Conservation (phyloP, 495 filamentous ascomycete species). For the Tetracladium setigerum region DNA sequence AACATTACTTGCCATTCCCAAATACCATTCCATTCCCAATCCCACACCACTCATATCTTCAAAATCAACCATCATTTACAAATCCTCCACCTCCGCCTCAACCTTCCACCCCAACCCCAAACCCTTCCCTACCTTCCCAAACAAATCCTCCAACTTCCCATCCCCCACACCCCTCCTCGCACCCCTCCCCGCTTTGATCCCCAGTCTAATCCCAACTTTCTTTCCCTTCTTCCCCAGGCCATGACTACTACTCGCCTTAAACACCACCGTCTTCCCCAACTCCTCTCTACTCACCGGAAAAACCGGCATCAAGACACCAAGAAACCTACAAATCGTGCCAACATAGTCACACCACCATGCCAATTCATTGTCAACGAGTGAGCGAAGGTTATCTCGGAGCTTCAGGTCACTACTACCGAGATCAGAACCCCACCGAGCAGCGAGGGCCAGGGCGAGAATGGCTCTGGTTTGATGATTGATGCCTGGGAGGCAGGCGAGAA, state of each 20-base stretch:
- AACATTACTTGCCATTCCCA: no score
- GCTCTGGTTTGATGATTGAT: constrained; percentile 65
- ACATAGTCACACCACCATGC: constrained; percentile 24
- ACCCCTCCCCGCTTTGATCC: background rate
- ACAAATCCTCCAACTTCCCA: constrained; percentile 7
- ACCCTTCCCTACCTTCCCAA: constrained; percentile 18
- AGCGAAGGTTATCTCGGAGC: constrained; percentile 30
- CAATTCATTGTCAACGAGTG: constrained; percentile 12
- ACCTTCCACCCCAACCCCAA: constrained; percentile 15
- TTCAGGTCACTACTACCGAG: constrained; percentile 43
- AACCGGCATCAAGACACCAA: constrained; percentile 12
- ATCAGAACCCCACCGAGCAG: constrained; percentile 66
- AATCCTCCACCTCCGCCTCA: constrained; percentile 15
- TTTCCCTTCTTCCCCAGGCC: constrained; percentile 18
- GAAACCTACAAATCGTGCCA: constrained; percentile 10
- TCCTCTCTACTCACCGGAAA: constrained; percentile 4
- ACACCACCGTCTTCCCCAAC: background rate
- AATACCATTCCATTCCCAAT: no score
- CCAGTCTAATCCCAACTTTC: constrained; percentile 16
- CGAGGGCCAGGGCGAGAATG: constrained; percentile 64
- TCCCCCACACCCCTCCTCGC: background rate
- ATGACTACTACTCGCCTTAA: constrained; percentile 1
- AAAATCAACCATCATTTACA: background rate
- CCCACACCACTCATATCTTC: no score
- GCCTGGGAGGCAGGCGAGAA: constrained; percentile 59